phyloP scores from a whole-genome alignment of 305 asterid genomes.

The Solanum hybrid region DNA sequence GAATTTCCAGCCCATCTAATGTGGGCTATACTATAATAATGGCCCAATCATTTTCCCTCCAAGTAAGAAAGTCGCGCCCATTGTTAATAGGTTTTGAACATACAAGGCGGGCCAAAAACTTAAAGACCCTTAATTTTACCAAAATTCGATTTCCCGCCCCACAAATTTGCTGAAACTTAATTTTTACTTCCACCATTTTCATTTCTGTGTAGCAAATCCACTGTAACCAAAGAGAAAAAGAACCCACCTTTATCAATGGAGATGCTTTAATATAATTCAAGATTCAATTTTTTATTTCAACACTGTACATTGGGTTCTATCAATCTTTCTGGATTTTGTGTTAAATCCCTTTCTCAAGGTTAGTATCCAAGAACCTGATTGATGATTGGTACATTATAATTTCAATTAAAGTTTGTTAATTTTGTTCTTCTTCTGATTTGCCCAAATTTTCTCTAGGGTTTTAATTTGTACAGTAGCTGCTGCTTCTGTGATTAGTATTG shows the following conservation, averaged over 20 bases:
- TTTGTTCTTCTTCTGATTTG: background rate
- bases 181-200: background rate
- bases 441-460: background rate
- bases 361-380: background rate
- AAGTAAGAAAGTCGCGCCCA: background rate
- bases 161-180: background rate
- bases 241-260: background rate
- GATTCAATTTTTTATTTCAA: background rate
- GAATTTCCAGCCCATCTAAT: background rate
- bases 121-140: background rate
- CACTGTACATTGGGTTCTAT: background rate
- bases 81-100: background rate
- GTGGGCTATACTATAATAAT: background rate
- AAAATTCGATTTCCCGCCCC: conserved; percentile 5
- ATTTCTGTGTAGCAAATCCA: background rate
- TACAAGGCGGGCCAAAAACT: background rate
- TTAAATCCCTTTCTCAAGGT: background rate
- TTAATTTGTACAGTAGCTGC: background rate
- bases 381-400: background rate
- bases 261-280: background rate
- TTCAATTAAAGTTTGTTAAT: background rate
- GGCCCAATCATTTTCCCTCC: background rate
- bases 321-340: background rate
- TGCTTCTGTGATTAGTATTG: background rate
- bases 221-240: background rate